Conservation (phyloP, 228 moss, liverwort and hornwort species). For the Sphagnum fallax region DNA sequence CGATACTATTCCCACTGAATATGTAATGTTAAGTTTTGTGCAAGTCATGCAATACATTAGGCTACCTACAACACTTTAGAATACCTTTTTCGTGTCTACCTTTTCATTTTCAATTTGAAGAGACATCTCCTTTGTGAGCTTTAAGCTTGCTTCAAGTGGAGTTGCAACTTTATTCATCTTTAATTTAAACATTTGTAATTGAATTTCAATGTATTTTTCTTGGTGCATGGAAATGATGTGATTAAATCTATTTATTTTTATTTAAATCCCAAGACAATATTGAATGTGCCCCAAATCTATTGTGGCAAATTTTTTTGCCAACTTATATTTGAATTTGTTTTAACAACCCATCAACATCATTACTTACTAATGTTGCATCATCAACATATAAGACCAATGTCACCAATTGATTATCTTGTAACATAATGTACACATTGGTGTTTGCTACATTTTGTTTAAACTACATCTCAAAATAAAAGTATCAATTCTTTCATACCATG, state of each 20-base stretch:
- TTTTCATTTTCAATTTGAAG: not conserved
- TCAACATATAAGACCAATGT: constrained; percentile 3
- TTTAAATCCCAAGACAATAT: constrained; percentile 3
- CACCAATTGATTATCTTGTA: not conserved
- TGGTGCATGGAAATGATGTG: constrained; percentile 1
- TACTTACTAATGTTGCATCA: not conserved
- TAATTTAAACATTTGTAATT: constrained; percentile 3
- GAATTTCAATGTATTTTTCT: constrained; percentile 3
- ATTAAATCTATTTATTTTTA: not conserved
- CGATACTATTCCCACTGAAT: not conserved
- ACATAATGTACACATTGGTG: not conserved
- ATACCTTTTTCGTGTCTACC: not conserved
- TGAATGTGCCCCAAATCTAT: not conserved
- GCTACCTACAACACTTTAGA: not conserved
- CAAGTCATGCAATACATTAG: not conserved
- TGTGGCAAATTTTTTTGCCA: not conserved
- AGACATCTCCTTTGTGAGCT: constrained; percentile 1
- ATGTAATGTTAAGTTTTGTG: not conserved
- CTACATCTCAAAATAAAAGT: not conserved
- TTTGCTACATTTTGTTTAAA: not conserved
- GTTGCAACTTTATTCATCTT: constrained; percentile 1
- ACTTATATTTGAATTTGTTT: not conserved
- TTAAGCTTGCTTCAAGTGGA: not conserved
- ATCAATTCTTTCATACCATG: not conserved
- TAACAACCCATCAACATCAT: not conserved